Evolutionary conservation across 768 basidiomycete species (phyloP).

Genomic region (Collybia nuda): DNA sequence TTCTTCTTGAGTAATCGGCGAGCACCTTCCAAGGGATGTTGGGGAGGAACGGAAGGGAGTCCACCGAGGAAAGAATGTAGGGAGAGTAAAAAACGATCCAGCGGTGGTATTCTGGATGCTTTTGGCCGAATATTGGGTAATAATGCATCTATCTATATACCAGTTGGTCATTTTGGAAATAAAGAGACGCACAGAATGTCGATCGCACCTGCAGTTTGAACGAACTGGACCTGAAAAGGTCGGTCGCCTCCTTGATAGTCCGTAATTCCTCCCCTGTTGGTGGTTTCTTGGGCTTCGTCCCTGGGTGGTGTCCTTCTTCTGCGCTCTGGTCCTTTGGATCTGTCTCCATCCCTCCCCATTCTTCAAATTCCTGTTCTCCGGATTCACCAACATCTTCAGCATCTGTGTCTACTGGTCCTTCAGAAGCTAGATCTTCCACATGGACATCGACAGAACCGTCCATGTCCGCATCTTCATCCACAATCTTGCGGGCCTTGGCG

Average conservation of each 20-base stretch:
- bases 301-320: conserved; percentile 9
- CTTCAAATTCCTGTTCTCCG: conserved; percentile 17
- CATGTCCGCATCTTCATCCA: conserved; percentile 6
- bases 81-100: conserved; percentile 67
- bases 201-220: conserved; percentile 79
- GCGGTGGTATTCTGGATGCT: conserved; percentile 47
- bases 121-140: conserved; percentile 77
- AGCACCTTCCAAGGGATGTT: conserved; percentile 69
- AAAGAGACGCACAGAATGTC: neutral
- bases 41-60: conserved; percentile 54
- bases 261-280: conserved; percentile 73
- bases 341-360: conserved; percentile 26
- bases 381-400: conserved; percentile 10
- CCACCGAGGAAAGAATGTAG: conserved; percentile 66
- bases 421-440: conserved; percentile 4
- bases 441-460: conserved; percentile 10
- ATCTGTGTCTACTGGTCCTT: conserved; percentile 3
- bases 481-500: conserved; percentile 10
- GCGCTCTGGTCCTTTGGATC: conserved; percentile 1
- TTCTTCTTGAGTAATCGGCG: conserved; percentile 50
- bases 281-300: conserved; percentile 43
- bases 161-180: conserved; percentile 8
- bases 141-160: conserved; percentile 70
- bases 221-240: conserved; percentile 73
- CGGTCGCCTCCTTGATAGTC: conserved; percentile 68